Conservation (phyloP, 139 green algal species). For the Picochlorum sp. region DNA sequence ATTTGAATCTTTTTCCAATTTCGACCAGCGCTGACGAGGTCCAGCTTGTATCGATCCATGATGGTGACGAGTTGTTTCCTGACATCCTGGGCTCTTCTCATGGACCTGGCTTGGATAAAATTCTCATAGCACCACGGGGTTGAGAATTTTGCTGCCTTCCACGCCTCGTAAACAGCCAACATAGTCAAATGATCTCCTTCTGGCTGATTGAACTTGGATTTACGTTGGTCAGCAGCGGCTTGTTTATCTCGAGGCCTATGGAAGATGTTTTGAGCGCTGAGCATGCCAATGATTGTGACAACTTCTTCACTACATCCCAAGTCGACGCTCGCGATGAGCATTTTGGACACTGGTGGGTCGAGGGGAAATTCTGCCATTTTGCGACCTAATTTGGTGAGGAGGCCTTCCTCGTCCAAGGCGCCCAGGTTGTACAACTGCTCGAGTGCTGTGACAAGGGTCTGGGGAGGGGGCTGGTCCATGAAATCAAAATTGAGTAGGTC, state of each 20-base stretch:
- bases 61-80: slow-evolving; percentile 94
- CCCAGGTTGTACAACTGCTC: slow-evolving; percentile 96
- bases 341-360: slow-evolving; percentile 93
- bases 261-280: slow-evolving; percentile 93
- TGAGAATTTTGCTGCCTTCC: slow-evolving; percentile 89
- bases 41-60: slow-evolving; percentile 77
- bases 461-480: slow-evolving; percentile 92
- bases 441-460: slow-evolving; percentile 71
- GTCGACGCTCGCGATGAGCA: slow-evolving; percentile 93
- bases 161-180: slow-evolving; percentile 93
- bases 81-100: slow-evolving; percentile 89
- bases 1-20: slow-evolving; percentile 86
- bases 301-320: slow-evolving; percentile 94
- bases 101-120: slow-evolving; percentile 79
- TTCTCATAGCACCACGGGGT: slow-evolving; percentile 94
- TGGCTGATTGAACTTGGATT: slow-evolving; percentile 91
- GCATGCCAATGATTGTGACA: slow-evolving; percentile 96
- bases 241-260: slow-evolving; percentile 83
- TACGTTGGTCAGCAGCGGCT: slow-evolving; percentile 83
- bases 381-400: slow-evolving; percentile 91
- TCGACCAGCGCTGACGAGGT: slow-evolving; percentile 35
- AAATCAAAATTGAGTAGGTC: slow-evolving; percentile 98
- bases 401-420: slow-evolving; percentile 87
- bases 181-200: slow-evolving; percentile 97
- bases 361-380: slow-evolving; percentile 99